These are phyloP conservation scores for Pleoardoris graminearum DNA, from an alignment of 2,329 filamentous ascomycete species.

Conservation along the genomic window DNA sequence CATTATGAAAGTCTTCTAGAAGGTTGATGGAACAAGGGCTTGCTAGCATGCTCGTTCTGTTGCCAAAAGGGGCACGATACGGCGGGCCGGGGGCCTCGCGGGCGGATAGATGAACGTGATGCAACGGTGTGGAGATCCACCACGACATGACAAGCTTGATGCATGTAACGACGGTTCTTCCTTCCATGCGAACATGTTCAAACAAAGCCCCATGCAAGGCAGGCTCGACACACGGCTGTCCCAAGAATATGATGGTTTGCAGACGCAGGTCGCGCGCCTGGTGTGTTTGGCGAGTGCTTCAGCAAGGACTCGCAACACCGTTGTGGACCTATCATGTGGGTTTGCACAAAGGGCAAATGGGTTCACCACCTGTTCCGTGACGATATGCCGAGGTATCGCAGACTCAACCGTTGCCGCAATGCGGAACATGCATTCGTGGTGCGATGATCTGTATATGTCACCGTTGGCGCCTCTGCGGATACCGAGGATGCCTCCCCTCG, in stretches of 20 bases:
- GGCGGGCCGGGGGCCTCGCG: background rate
- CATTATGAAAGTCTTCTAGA: constrained; percentile 2
- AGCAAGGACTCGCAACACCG: background rate
- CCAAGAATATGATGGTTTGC: constrained; percentile 12
- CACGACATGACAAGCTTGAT: constrained; percentile 16
- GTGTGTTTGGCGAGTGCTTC: constrained; percentile 13
- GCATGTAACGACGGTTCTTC: constrained; percentile 11
- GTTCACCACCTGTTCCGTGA: background rate
- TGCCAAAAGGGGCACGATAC: constrained; percentile 1
- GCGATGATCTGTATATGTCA: background rate
- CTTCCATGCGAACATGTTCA: constrained; percentile 35
- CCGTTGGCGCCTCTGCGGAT: background rate
- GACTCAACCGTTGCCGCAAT: background rate
- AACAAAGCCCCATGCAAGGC: constrained; percentile 22
- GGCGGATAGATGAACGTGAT: constrained; percentile 7
- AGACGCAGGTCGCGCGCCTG: background rate
- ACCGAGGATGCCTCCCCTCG: background rate
- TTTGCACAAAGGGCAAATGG: background rate
- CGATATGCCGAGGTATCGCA: background rate
- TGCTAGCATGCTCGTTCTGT: background rate
- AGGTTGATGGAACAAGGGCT: background rate
- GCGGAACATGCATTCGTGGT: background rate
- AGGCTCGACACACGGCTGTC: constrained; percentile 8
- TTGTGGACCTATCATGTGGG: background rate
- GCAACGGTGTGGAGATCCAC: constrained; percentile 1